These are phyloP conservation scores for Cylindrotheca closterium DNA, from an alignment of 108 stramenopile genomes.

Conservation along the genomic window DNA sequence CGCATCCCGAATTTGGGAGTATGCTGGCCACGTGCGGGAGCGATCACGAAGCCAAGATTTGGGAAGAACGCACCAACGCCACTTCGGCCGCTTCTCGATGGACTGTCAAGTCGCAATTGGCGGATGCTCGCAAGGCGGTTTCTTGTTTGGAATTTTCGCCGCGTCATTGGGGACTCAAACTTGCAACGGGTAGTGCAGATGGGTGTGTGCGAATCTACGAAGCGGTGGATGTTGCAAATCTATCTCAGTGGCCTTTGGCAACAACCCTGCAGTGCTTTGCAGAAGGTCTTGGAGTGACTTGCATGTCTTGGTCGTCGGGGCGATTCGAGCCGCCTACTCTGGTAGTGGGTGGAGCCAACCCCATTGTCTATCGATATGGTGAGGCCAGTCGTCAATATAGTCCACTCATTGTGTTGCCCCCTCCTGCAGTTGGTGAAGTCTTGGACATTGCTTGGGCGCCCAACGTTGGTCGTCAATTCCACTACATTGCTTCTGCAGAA, in stretches of 20 bases:
- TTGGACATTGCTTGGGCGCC: slow-evolving; percentile 94
- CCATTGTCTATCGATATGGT: slow-evolving; percentile 65
- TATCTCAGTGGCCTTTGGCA: slow-evolving; percentile 84
- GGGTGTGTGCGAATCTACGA: slow-evolving; percentile 87
- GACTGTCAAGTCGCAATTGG: slow-evolving; percentile 72
- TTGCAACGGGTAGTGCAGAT: slow-evolving; percentile 90
- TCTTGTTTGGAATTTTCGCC: slow-evolving; percentile 91
- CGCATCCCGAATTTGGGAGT: slow-evolving; percentile 95
- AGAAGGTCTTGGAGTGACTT: slow-evolving; percentile 63
- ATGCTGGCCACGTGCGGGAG: slow-evolving; percentile 89
- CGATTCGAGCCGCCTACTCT: slow-evolving; percentile 92
- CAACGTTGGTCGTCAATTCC: slow-evolving; percentile 87
- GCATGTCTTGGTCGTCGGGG: slow-evolving; percentile 86
- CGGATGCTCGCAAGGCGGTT: slow-evolving; percentile 82
- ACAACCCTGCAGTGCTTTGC: slow-evolving; percentile 50
- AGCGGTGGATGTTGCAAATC: slow-evolving; percentile 91
- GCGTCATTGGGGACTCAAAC: slow-evolving; percentile 82
- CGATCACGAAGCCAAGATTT: slow-evolving; percentile 86
- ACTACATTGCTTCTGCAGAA: slow-evolving; percentile 80
- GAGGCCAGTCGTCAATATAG: slow-evolving; percentile 69
- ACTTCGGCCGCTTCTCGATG: slow-evolving; percentile 56
- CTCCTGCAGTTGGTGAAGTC: slow-evolving; percentile 52
- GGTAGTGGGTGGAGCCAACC: slow-evolving; percentile 69
- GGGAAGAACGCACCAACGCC: slow-evolving; percentile 82
- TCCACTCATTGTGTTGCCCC: slow-evolving; percentile 49